Evolutionary conservation across 176 grass and related monocot genomes (phyloP), one percentile per base, ranked within the genome.

Genomic region (Bolboschoenus planiculmis): DNA sequence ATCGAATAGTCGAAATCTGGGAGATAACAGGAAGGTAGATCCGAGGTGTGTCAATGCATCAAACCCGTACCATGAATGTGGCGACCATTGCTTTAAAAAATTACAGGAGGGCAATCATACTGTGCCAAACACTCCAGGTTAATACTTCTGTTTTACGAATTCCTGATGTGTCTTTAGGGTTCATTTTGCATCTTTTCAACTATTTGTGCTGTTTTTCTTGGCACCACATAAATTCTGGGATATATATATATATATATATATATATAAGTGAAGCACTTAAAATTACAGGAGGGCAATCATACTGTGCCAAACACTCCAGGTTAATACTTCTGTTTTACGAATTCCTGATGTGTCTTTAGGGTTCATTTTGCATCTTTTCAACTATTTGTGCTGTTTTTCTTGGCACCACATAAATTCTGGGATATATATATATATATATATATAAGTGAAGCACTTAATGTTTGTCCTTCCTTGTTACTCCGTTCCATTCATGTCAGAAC

Each of bases 51-150:
- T 23, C 33, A 90, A 86, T 50, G 88, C 88, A n/a, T 86, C 88
- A 40, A 90, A 90, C 30, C 88, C 88, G 3, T 90, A 64, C 29
- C 88, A 90, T 86, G 46, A 62, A 10, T 90, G 88, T 26, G 10
- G 33, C 20, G 88, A 80, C 13, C 29, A 71, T 66, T 90, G 88
- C 51, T 75, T 46, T 30, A 15, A 61, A 44, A 86, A 48, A 73
- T 83, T 42, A 27, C 77, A 66, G 16, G 50, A 40, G 26, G 70
- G 44, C 10, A 68, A 61, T 55, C 84, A 61, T n/a, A 20, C 9
- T 74, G 51, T 80, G 16, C 80, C 36, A 82, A 67, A 72, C 2
- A 61, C 2, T 70, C 43, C 72, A 90, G 84, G 84, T 86, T 40
- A 24, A 35, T 48, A 5, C 47, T 72, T 35, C 37, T n/a, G n/a